Evolutionary conservation across 164 flowering plant species (phyloP).

Genomic region (Piper longum): DNA sequence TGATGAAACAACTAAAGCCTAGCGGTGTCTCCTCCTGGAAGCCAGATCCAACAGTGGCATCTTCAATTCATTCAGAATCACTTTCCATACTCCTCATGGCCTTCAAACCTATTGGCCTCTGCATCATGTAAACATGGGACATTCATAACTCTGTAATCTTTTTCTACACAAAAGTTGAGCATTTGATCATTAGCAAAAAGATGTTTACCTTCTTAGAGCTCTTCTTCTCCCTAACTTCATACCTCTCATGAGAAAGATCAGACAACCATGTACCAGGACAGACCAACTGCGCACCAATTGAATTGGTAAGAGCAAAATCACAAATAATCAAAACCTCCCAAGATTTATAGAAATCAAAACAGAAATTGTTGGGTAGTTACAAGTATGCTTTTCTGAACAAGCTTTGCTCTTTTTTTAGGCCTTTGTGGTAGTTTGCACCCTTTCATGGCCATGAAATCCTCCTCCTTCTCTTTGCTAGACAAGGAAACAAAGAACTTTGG

Average conservation of each 20-base stretch:
- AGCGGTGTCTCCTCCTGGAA: neutral
- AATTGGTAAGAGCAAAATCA: neutral
- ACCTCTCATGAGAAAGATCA: slow-evolving; percentile 77
- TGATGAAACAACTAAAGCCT: too few species aligned
- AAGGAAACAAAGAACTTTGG: slow-evolving; percentile 9
- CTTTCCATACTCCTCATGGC: slow-evolving; percentile 83
- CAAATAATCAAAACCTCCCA: neutral
- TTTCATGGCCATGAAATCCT: slow-evolving; percentile 17
- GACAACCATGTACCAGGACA: slow-evolving; percentile 87
- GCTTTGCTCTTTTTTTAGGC: slow-evolving; percentile 12
- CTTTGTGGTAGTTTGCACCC: slow-evolving; percentile 15
- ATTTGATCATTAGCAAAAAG: neutral
- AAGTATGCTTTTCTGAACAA: slow-evolving; percentile 8
- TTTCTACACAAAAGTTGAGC: neutral
- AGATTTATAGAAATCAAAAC: neutral
- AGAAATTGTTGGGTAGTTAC: neutral
- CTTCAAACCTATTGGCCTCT: slow-evolving; percentile 89
- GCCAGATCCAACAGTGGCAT: neutral
- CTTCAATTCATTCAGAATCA: slow-evolving; percentile 44
- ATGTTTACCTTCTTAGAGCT: slow-evolving; percentile 62
- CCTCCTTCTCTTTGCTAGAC: slow-evolving; percentile 14
- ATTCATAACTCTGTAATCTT: neutral
- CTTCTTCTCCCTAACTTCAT: slow-evolving; percentile 89
- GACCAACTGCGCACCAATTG: slow-evolving; percentile 36
- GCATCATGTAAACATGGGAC: slow-evolving; percentile 10